Percentiles rank a stretch among this genome's conserved stretches.
Evolutionary conservation across 2,329 filamentous ascomycete genomes (phyloP).

Genomic region (Aspergillus ochraceus): DNA sequence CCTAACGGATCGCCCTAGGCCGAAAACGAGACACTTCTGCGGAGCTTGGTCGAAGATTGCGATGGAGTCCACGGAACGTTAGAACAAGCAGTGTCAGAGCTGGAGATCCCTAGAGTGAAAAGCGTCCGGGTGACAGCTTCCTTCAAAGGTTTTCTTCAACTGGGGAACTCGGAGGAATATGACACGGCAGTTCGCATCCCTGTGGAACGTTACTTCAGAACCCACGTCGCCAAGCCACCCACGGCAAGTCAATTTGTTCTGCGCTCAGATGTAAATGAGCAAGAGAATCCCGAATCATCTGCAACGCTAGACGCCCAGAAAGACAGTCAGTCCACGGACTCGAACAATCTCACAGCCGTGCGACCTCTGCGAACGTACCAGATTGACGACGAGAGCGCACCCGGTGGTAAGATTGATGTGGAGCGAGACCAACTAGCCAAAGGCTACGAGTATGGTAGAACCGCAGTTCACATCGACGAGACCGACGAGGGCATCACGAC

Average conservation of each 20-base stretch:
- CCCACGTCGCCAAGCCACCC: slow-evolving; percentile 71
- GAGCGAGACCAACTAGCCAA: slow-evolving; percentile 82
- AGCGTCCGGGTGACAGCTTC: slow-evolving; percentile 70
- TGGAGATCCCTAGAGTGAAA: slow-evolving; percentile 77
- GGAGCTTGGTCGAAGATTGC: slow-evolving; percentile 65
- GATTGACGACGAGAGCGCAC: slow-evolving; percentile 70
- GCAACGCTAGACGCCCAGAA: slow-evolving; percentile 43
- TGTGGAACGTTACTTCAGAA: slow-evolving; percentile 88
- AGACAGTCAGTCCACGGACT: slow-evolving; percentile 31
- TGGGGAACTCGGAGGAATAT: slow-evolving; percentile 75
- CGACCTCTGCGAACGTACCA: slow-evolving; percentile 77
- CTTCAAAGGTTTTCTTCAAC: slow-evolving; percentile 75
- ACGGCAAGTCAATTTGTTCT: slow-evolving; percentile 75
- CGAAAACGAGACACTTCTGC: slow-evolving; percentile 72
- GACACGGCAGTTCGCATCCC: slow-evolving; percentile 76
- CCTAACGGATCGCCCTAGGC: slow-evolving; percentile 41
- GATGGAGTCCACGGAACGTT: slow-evolving; percentile 78
- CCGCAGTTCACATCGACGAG: slow-evolving; percentile 83
- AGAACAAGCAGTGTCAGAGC: slow-evolving; percentile 77
- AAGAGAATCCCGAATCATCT: slow-evolving; percentile 55
- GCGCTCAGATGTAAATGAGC: slow-evolving; percentile 48
- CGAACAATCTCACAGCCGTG: slow-evolving; percentile 64
- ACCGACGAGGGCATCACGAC: slow-evolving; percentile 87
- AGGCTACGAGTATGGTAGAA: slow-evolving; percentile 90
- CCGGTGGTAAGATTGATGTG: slow-evolving; percentile 79